Conservation (phyloP, 305 asterid species). For the Fraxinus baroniana region DNA sequence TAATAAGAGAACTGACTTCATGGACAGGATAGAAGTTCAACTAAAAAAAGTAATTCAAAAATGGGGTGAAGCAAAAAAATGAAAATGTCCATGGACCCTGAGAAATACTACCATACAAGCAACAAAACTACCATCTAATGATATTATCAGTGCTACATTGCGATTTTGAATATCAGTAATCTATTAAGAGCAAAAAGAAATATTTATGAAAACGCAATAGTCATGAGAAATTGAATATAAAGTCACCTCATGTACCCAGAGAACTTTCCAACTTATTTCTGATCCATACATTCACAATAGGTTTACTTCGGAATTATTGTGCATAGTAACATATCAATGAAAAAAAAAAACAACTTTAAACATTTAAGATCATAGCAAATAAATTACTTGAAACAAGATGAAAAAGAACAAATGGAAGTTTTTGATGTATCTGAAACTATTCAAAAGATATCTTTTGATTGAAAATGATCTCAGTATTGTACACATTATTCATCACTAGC, state of each 20-base stretch:
- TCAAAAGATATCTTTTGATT: neutral
- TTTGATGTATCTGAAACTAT: neutral
- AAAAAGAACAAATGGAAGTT: neutral
- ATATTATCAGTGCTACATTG: conserved; percentile 6
- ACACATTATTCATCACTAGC: conserved; percentile 9
- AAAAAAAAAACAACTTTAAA: neutral
- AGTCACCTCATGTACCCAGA: conserved; percentile 9
- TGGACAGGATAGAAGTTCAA: neutral
- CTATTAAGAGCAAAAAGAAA: neutral
- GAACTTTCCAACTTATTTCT: conserved; percentile 1
- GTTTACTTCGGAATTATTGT: neutral
- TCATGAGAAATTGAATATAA: neutral
- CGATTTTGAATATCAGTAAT: neutral
- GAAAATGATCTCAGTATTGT: neutral
- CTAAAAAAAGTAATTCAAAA: conserved; percentile 2
- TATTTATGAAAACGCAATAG: neutral
- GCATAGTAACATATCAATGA: neutral
- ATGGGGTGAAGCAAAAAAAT: conserved; percentile 3
- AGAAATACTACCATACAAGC: conserved; percentile 3
- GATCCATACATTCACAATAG: conserved; percentile 11
- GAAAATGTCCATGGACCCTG: conserved; percentile 10
- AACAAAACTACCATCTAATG: neutral
- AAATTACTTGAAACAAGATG: neutral
- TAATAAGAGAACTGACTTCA: neutral
- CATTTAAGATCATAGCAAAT: conserved; percentile 8